These are phyloP conservation scores for Saccharomyces hybrid DNA, from an alignment of 1,139 yeast genomes.

Conservation along the genomic window DNA sequence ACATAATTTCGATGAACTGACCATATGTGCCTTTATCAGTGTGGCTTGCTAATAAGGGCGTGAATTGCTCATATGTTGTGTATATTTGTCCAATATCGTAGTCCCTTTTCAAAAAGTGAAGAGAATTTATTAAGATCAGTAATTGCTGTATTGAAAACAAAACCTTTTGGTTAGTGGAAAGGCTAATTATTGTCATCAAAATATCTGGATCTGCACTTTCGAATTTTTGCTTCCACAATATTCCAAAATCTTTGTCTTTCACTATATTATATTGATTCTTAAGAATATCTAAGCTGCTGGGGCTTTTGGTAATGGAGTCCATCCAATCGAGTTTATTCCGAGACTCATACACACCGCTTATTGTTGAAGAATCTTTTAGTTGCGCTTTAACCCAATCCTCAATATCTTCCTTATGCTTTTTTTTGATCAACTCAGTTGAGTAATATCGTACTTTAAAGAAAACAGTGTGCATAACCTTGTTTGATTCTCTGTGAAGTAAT, in stretches of 20 bases:
- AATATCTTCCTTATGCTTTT: slow-evolving; percentile 10
- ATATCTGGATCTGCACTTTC: slow-evolving; percentile 11
- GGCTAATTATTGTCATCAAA: slow-evolving; percentile 9
- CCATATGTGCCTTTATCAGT: slow-evolving; percentile 4
- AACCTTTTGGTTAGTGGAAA: slow-evolving; percentile 7
- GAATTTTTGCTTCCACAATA: slow-evolving; percentile 15
- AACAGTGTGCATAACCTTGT: not conserved
- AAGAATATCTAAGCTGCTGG: not conserved
- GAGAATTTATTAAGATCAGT: slow-evolving; percentile 10
- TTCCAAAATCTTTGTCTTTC: not conserved
- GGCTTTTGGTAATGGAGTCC: not conserved
- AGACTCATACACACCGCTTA: not conserved
- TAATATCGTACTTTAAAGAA: slow-evolving; percentile 1
- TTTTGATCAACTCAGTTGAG: not conserved
- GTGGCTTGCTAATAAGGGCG: slow-evolving; percentile 5
- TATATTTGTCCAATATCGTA: slow-evolving; percentile 21
- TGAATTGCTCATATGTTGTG: slow-evolving; percentile 8
- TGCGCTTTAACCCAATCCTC: slow-evolving; percentile 11
- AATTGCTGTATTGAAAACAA: slow-evolving; percentile 18
- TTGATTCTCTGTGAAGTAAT: not conserved
- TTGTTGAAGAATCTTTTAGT: slow-evolving; percentile 5
- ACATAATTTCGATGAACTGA: slow-evolving; percentile 12
- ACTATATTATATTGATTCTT: not conserved
- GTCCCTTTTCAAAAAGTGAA: slow-evolving; percentile 9
- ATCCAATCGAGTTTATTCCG: not conserved